Evolutionary conservation across 495 filamentous ascomycete species (phyloP).

Genomic region (Podospora sp.): DNA sequence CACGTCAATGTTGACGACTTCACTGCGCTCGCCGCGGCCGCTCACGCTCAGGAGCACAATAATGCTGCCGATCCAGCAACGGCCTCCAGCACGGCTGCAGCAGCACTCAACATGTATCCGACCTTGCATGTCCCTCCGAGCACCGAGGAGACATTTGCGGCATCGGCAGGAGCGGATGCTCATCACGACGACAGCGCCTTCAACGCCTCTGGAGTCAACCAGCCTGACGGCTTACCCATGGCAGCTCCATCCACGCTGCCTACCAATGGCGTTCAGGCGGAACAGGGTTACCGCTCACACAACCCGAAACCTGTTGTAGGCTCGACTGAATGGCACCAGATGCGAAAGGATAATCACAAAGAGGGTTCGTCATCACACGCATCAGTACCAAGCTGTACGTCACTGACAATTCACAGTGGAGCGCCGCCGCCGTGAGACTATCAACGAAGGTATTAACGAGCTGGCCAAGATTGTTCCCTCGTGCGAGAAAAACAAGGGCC

Average conservation of each 20-base stretch:
- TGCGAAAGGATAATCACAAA: conserved; percentile 98
- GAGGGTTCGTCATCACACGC: conserved; percentile 66
- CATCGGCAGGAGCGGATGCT: conserved; percentile 21
- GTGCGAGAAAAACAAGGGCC: conserved; percentile 99
- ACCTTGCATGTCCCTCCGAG: conserved; percentile 70
- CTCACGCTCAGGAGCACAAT: conserved; percentile 47
- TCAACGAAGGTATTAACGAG: conserved; percentile 99
- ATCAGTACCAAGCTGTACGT: neutral
- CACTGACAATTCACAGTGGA: conserved; percentile 64
- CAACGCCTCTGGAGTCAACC: conserved; percentile 41
- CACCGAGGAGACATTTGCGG: conserved; percentile 68
- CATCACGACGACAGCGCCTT: conserved; percentile 41
- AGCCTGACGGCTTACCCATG: conserved; percentile 51
- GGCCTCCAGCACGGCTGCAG: conserved; percentile 68
- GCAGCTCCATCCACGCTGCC: conserved; percentile 44
- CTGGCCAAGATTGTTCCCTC: conserved; percentile 96
- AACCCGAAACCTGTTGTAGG: conserved; percentile 81
- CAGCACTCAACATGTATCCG: conserved; percentile 67
- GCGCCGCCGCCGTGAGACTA: conserved; percentile 94
- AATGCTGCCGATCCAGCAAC: conserved; percentile 50
- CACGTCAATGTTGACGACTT: conserved; percentile 51
- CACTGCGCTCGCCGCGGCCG: conserved; percentile 51
- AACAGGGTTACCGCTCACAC: conserved; percentile 28
- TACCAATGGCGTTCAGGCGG: conserved; percentile 32
- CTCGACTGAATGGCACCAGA: conserved; percentile 96